Conservation (phyloP, 2,329 filamentous ascomycete species). For the Lasiodiplodia sp. region DNA sequence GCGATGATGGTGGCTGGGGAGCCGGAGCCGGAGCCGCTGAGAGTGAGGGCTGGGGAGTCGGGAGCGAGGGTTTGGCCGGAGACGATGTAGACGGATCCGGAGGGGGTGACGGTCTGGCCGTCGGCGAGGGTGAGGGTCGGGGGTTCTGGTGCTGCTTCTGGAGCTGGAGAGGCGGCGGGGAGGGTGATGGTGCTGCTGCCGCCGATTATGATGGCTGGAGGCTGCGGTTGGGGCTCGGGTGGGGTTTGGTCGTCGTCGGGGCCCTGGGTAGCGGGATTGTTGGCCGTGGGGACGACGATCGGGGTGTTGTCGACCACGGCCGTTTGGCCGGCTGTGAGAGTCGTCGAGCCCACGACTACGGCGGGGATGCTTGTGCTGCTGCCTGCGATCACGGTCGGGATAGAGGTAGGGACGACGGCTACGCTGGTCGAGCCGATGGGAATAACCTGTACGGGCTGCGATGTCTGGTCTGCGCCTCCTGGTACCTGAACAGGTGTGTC, state of each 20-base stretch:
- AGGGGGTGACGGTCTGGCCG: background rate
- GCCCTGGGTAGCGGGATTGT: background rate
- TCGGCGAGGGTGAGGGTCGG: background rate
- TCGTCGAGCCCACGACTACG: background rate
- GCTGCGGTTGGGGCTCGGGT: background rate
- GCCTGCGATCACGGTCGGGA: background rate
- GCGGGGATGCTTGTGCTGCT: background rate
- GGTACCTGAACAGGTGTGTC: background rate
- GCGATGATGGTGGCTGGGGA: background rate
- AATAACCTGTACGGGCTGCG: background rate
- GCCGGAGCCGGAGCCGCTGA: background rate
- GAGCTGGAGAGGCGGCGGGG: background rate
- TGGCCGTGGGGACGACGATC: background rate
- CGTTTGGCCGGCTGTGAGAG: conserved; percentile 1
- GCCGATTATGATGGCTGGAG: background rate
- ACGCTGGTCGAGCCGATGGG: background rate
- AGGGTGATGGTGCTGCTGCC: background rate
- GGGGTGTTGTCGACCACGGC: background rate
- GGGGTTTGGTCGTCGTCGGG: background rate
- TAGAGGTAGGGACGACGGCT: background rate
- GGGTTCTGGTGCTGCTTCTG: background rate
- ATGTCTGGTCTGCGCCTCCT: background rate
- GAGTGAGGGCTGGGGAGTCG: background rate
- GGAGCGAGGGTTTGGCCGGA: conserved; percentile 7
- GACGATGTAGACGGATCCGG: conserved; percentile 2